Evolutionary conservation across 179 eudicot species (phyloP), one percentile per base, ranked within the genome.

Genomic region (Beta macrorhiza): DNA sequence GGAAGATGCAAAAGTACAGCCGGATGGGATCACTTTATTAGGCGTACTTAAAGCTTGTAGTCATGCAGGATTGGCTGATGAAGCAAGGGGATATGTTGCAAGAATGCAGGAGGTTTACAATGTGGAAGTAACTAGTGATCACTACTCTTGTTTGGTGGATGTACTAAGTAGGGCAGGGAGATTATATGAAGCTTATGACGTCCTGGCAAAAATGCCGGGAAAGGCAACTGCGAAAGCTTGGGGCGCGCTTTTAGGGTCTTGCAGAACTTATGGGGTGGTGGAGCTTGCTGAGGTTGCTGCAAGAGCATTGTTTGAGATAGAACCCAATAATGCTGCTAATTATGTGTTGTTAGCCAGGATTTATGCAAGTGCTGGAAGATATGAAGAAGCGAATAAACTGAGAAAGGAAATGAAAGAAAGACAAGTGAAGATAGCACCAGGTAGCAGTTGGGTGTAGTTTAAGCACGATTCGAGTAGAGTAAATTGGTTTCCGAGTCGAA

Each of bases 171-270:
- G 97, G 80, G 88, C 91, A 0, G 97, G 97, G 74, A 86, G 85
- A 47, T 82, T 92, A 42, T 55, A 83, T 19, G 92, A 92, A 84
- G 97, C 94, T 0, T 90, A 89, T 77, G 88, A 88, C 17, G 87
- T 87, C 7, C 69, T 92, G 70, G 59, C 20, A 37, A 83, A 79
- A 44, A 92, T 92, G 94, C 88, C 92, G 0, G 84, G 89, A 25
- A 89, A 89, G 81, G 91, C 87, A 10, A 91, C 94, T 80, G 91
- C 90, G 11, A 91, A 91, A 83, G 89, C 92, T 68, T 92, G 97
- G 97, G 97, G 97, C 0, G 97, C 94, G 11, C 91, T 92, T 75
- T 83, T 91, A 80, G 94, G 91, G 14, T 88, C 93, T 6, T 92
- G 97, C 79, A 85, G 89, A 70, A 91, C 93, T 37, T 89, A 89